Evolutionary conservation across 2,329 filamentous ascomycete species (phyloP), one percentile per base, ranked within the genome.

Genomic region (Didymella arachidicola): DNA sequence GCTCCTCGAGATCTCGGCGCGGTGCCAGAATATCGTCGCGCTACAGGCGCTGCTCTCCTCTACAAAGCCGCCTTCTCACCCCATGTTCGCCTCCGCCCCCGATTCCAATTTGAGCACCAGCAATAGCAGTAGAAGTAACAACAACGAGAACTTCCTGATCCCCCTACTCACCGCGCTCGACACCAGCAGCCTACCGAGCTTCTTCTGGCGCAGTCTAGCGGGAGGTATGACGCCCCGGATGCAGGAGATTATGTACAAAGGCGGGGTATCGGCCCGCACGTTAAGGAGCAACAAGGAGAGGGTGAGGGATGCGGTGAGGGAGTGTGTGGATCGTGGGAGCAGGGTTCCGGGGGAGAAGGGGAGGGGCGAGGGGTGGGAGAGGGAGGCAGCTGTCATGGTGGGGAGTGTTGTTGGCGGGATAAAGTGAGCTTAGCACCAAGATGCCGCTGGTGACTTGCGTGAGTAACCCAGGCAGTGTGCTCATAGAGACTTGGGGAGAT

Each of bases 351-450:
- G 82, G 14, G 84, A 65, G 75, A 76, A 82, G 41, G 72, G 79
- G 22, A 54, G 41, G 62, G 79, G 76, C 62, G 81, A 80, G 7
- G 84, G 81, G 55, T 97, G 92, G 92, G 94, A 97, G 70, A 85
- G 94, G 38, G 95, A 98, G 79, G 89, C 93, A 46, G 93, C 93
- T 1, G 93, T 98, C 46, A 97, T 98, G 94, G 90, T 96, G 41
- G 89, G 91, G 51, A 91, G 91, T 68, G 87, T 97, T 6, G 83
- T 93, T 48, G 83, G 84, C n/a, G 68, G 71, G 59, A 70, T 76
- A 18, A 70, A 70, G 52, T 76, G 54, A 69, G 22, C 22, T 22
- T 3, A 22, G 22, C 22, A 22, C 2, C 3, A 22, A 22, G 22
- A 2, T 22, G 22, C 22, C 22, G 22, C 22, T 22, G 3, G 2